These are phyloP conservation scores for Xylariales sp. DNA, from an alignment of 2,329 filamentous ascomycete genomes.

Conservation along the genomic window DNA sequence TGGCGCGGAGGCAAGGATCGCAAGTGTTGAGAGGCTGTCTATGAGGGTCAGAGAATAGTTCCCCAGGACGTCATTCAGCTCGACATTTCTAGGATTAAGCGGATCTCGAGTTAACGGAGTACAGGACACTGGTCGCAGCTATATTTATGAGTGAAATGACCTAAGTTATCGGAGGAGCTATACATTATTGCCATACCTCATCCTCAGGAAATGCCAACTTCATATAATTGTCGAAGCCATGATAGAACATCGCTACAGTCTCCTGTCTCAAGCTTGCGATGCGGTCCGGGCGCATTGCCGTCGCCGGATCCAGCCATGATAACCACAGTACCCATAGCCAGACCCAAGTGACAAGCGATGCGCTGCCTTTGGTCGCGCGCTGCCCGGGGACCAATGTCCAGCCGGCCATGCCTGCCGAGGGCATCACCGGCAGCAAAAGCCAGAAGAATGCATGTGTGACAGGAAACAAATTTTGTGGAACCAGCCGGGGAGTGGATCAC, in stretches of 20 bases:
- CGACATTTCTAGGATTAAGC: slow-evolving; percentile 72
- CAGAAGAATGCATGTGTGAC: slow-evolving; percentile 29
- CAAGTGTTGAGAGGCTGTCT: slow-evolving; percentile 90
- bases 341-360: slow-evolving; percentile 18
- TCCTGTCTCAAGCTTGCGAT: slow-evolving; percentile 53
- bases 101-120: slow-evolving; percentile 78
- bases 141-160: slow-evolving; percentile 6
- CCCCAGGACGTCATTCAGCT: slow-evolving; percentile 90
- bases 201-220: slow-evolving; percentile 91
- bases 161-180: neutral
- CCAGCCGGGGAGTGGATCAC: slow-evolving; percentile 9
- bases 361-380: slow-evolving; percentile 14
- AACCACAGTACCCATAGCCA: slow-evolving; percentile 25
- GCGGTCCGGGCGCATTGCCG: slow-evolving; percentile 51
- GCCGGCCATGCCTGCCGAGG: slow-evolving; percentile 32
- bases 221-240: slow-evolving; percentile 96
- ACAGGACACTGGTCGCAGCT: slow-evolving; percentile 84
- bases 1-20: slow-evolving; percentile 78
- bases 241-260: slow-evolving; percentile 83
- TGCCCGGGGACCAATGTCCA: slow-evolving; percentile 22
- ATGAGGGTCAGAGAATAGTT: slow-evolving; percentile 96
- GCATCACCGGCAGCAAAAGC: slow-evolving; percentile 33
- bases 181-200: slow-evolving; percentile 47
- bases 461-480: slow-evolving; percentile 11
- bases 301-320: slow-evolving; percentile 34